A percentile compares a stretch with the other conserved stretches of the same genome.
Conservation (phyloP, 345 rosid genomes). For the Heritiera fomes region DNA sequence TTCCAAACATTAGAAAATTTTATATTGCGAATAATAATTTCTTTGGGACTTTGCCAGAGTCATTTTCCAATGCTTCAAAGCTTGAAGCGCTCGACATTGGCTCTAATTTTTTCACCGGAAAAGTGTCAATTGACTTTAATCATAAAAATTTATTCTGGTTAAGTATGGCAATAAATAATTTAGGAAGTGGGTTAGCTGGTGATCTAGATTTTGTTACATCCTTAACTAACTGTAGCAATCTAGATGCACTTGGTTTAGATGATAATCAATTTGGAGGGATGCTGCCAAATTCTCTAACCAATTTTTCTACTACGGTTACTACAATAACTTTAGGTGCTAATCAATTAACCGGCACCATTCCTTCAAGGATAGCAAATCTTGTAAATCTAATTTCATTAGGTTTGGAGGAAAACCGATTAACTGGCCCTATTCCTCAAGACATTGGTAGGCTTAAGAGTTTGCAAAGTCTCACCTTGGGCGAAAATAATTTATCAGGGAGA, state of each 20-base stretch:
- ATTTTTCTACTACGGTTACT: neutral
- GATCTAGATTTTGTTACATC: neutral
- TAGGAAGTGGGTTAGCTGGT: neutral
- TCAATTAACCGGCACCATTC: conserved; percentile 4
- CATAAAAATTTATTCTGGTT: neutral
- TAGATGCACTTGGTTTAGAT: neutral
- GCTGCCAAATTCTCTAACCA: neutral
- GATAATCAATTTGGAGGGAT: neutral
- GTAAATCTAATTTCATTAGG: no score
- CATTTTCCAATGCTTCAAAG: no score
- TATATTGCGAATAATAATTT: neutral
- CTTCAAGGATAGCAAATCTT: neutral
- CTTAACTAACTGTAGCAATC: neutral
- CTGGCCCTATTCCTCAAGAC: no score
- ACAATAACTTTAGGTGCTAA: neutral
- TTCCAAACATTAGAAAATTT: conserved; percentile 9
- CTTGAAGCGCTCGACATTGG: no score
- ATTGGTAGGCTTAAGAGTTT: no score
- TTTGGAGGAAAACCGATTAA: no score
- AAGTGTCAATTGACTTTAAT: neutral
- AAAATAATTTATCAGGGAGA: neutral
- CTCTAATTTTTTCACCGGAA: neutral
- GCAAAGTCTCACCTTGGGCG: neutral
- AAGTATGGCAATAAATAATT: neutral
- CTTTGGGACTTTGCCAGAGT: neutral